Base-by-base conservation (phyloP, 2,329 filamentous ascomycete genomes). In the Paracamarosporium sp. region DNA sequence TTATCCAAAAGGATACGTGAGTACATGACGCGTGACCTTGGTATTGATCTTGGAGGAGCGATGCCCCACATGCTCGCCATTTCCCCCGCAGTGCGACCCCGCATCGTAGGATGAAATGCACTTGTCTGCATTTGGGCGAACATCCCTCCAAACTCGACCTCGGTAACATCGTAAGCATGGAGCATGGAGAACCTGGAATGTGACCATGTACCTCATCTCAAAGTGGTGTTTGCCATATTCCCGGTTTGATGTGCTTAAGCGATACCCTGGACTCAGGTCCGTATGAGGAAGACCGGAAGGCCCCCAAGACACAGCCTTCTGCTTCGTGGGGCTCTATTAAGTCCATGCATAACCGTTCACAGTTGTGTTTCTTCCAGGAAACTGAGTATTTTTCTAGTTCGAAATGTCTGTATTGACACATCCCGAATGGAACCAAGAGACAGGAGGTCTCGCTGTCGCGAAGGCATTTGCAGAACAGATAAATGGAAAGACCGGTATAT, bases 331-430 rank as follows among this genome's bases (percentile, higher is more conserved):
- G 50, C 50, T 9, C 11, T 6, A 4, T 27, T 27, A 27, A 30
- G 3, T 5, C 11, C 17, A 27, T 15, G 13, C 25, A 38, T 27
- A 33, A 3, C 22, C 17, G 28, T 25, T 33, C 12, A 33, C 7
- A 22, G 17, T 7, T 38, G 5, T 20, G 17, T 12, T 3, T 31
- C 17, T 24, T n/a, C 3, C n/a, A n/a, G 9, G 13, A 17, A n/a
- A 25, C 5, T 31, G 30, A 5, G 25, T 28, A 5, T 9, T 3
- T 12, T 20, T 5, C 28, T 15, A n/a, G 22, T 3, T 31, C 31
- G 6, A 62, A 58, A 50, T 57, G 20, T 62, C 62, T 41, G 51
- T 62, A n/a, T 74, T 78, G 25, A 71, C 71, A 9, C 75, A 80
- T 56, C 64, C 68, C 8, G 71, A 73, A 44, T 76, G 70, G 71